A percentile compares a stretch with the other conserved stretches of the same genome.
These are phyloP conservation scores for Fusarium haematococcum DNA, from an alignment of 2,329 filamentous ascomycete genomes.

Conservation along the genomic window DNA sequence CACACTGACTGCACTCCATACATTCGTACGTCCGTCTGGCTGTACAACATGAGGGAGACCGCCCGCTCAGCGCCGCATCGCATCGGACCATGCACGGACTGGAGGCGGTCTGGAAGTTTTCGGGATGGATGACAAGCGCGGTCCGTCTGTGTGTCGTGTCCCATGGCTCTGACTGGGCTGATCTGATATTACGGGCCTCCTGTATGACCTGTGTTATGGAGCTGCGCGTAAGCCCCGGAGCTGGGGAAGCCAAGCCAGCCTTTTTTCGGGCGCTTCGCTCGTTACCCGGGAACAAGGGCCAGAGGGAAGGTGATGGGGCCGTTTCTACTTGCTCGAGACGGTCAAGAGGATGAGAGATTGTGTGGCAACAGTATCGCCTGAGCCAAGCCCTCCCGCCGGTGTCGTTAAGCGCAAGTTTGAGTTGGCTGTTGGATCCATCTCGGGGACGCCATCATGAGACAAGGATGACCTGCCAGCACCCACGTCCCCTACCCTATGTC, in stretches of 20 bases:
- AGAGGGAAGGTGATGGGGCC: not conserved
- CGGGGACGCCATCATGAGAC: not conserved
- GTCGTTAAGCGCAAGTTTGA: conserved; percentile 22
- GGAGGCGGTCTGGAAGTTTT: conserved; percentile 35
- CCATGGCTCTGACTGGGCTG: conserved; percentile 2
- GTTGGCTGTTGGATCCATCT: conserved; percentile 2
- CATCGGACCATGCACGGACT: conserved; percentile 5
- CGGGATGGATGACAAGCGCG: conserved; percentile 23
- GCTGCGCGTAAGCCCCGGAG: not conserved
- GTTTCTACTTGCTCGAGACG: not conserved
- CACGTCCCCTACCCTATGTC: not conserved
- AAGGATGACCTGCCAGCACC: not conserved
- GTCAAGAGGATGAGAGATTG: not conserved
- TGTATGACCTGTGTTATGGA: not conserved
- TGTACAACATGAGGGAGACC: not conserved
- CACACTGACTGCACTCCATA: conserved; percentile 20
- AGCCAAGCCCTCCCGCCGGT: conserved; percentile 7
- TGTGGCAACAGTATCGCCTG: conserved; percentile 12
- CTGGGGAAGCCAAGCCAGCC: not conserved
- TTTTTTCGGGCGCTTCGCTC: conserved; percentile 15
- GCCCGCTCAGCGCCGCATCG: not conserved
- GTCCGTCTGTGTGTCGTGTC: not conserved
- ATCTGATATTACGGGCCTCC: not conserved
- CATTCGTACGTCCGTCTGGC: not conserved
- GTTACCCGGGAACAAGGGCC: not conserved